Conservation (phyloP, 225 moss, liverwort and hornwort species). For the Straminergon stramineum region DNA sequence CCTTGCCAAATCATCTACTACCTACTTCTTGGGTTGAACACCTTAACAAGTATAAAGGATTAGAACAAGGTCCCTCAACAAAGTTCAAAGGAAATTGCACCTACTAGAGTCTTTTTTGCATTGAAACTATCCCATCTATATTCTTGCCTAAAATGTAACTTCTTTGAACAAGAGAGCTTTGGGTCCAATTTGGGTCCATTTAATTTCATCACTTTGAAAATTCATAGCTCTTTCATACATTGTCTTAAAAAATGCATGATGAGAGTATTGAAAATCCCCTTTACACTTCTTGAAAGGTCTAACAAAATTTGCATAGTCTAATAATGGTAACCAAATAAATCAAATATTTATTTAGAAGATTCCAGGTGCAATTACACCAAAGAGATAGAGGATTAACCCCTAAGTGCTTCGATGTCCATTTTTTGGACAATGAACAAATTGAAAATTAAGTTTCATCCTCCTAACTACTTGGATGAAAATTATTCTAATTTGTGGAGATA, state of each 20-base stretch:
- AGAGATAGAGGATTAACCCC: neutral
- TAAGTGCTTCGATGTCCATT: too few relatives aligned
- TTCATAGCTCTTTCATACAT: neutral
- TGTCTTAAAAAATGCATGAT: neutral
- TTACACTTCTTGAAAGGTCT: neutral
- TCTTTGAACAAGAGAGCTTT: neutral
- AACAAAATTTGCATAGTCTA: neutral
- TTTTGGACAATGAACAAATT: too few relatives aligned
- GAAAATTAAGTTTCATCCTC: too few relatives aligned
- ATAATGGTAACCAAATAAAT: neutral
- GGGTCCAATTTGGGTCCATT: neutral
- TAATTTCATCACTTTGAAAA: neutral
- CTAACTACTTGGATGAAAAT: too few relatives aligned
- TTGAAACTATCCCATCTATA: neutral
- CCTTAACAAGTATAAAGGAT: rapidly evolving
- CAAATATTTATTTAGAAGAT: neutral
- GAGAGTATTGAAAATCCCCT: neutral
- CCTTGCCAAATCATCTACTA: neutral
- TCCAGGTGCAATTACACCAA: neutral
- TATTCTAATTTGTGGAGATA: too few relatives aligned
- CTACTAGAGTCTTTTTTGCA: neutral
- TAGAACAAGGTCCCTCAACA: neutral
- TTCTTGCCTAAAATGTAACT: neutral
- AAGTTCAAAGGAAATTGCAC: neutral
- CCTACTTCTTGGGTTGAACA: rapidly evolving